A percentile compares a stretch with the other conserved stretches of the same genome.
Evolutionary conservation across 805 yeast genomes (phyloP).

Genomic region (Cyberlindnera mrakii): DNA sequence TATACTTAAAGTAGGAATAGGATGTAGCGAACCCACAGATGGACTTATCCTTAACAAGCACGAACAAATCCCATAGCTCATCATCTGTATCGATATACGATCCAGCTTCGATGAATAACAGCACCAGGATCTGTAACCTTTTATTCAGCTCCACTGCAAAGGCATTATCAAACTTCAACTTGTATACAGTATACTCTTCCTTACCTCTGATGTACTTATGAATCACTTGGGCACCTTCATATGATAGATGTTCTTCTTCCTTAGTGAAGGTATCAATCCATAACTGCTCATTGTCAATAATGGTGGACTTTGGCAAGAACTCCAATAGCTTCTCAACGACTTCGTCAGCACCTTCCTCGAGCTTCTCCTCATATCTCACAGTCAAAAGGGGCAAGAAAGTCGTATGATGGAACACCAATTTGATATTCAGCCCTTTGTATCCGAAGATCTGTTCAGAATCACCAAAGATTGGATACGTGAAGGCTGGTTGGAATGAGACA

Average conservation of each 20-base stretch:
- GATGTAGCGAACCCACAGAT: conserved; percentile 80
- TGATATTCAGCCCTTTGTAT: conserved; percentile 60
- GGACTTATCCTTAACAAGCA: conserved; percentile 33
- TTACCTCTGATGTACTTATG: conserved; percentile 29
- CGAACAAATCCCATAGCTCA: conserved; percentile 72
- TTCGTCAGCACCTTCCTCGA: conserved; percentile 52
- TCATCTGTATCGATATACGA: conserved; percentile 77
- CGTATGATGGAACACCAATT: conserved; percentile 64
- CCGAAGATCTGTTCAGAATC: conserved; percentile 88
- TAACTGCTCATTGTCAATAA: conserved; percentile 53
- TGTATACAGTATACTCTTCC: conserved; percentile 46
- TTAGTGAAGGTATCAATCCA: conserved; percentile 57
- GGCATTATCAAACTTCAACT: conserved; percentile 29
- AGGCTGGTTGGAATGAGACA: conserved; percentile 64
- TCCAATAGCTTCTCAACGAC: conserved; percentile 48
- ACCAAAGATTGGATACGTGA: conserved; percentile 92
- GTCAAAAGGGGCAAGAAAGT: conserved; percentile 71
- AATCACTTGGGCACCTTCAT: conserved; percentile 30
- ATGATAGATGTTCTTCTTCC: conserved; percentile 37
- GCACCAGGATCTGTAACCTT: conserved; percentile 71
- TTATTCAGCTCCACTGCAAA: conserved; percentile 49
- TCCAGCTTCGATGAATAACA: conserved; percentile 91
- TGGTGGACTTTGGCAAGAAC: conserved; percentile 55
- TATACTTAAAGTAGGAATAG: conserved; percentile 77
- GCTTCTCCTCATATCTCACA: conserved; percentile 47